Evolutionary conservation across 306 rosid species (phyloP).

Genomic region (Canavalia gladiata): DNA sequence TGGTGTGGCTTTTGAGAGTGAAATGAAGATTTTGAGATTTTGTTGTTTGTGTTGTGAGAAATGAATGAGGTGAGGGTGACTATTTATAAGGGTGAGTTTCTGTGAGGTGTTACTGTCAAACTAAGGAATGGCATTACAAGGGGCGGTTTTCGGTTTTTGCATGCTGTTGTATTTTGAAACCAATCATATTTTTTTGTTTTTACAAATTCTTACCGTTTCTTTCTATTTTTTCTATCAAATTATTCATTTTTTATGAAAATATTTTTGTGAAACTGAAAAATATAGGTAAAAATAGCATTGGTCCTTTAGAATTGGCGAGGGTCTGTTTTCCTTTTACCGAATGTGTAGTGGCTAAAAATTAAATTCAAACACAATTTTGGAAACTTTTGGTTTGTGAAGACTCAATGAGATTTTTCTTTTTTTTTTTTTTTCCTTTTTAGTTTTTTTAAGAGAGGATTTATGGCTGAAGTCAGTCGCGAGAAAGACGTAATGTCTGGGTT

Average conservation of each 20-base stretch:
- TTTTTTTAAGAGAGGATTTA: no score
- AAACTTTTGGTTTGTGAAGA: no score
- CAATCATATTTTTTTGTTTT: no score
- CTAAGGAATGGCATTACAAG: slow-evolving; percentile 27
- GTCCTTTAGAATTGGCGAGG: no score
- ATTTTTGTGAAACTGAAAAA: no score
- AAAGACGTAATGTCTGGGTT: background rate
- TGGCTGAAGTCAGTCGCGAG: no score
- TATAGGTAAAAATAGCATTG: no score
- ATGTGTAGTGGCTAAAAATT: background rate
- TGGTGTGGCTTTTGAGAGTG: background rate
- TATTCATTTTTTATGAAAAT: no score
- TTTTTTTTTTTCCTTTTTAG: no score
- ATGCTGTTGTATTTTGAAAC: background rate
- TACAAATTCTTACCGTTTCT: no score
- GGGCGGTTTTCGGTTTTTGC: slow-evolving; percentile 42
- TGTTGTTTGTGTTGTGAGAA: background rate
- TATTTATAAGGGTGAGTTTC: background rate
- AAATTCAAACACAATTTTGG: background rate
- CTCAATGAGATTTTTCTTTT: no score
- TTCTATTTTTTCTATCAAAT: no score
- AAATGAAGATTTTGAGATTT: background rate
- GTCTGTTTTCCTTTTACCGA: background rate
- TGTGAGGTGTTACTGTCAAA: background rate
- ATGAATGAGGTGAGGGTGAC: background rate